These are phyloP conservation scores for Metrosideros polymorpha DNA, from an alignment of 441 rosid genomes.

Conservation along the genomic window DNA sequence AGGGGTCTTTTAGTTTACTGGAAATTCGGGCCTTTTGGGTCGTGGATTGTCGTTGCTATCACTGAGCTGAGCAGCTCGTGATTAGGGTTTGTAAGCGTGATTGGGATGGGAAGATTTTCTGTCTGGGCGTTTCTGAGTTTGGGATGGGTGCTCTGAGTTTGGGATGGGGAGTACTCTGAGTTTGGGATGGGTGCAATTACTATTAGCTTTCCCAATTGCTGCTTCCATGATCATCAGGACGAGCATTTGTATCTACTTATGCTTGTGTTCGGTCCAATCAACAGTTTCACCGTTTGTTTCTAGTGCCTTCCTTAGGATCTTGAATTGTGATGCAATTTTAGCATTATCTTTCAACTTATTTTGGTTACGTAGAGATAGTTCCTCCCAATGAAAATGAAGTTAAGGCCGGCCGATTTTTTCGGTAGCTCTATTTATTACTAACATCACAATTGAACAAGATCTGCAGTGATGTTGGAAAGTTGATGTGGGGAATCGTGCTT, in stretches of 20 bases:
- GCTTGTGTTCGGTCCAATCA: no score
- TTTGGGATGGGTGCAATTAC: no score
- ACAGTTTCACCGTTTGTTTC: no score
- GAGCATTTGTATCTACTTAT: not conserved
- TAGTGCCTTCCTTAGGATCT: not conserved
- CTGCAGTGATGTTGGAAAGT: not conserved
- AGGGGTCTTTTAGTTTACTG: no score
- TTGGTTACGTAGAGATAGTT: not conserved
- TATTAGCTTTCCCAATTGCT: not conserved
- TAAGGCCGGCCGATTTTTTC: not conserved
- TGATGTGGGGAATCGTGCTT: not conserved
- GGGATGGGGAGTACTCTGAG: no score
- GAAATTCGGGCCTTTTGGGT: no score
- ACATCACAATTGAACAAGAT: not conserved
- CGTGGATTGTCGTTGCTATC: no score
- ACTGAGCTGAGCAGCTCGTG: no score
- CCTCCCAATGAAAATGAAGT: not conserved
- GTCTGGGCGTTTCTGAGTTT: not conserved
- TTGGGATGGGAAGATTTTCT: not conserved
- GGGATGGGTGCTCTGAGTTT: constrained; percentile 23
- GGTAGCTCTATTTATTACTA: not conserved
- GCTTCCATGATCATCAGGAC: not conserved
- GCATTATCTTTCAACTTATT: not conserved
- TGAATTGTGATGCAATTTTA: not conserved
- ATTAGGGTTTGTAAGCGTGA: no score